Conservation (phyloP, 495 filamentous ascomycete genomes). For the Antarctomyces pellizariae region DNA sequence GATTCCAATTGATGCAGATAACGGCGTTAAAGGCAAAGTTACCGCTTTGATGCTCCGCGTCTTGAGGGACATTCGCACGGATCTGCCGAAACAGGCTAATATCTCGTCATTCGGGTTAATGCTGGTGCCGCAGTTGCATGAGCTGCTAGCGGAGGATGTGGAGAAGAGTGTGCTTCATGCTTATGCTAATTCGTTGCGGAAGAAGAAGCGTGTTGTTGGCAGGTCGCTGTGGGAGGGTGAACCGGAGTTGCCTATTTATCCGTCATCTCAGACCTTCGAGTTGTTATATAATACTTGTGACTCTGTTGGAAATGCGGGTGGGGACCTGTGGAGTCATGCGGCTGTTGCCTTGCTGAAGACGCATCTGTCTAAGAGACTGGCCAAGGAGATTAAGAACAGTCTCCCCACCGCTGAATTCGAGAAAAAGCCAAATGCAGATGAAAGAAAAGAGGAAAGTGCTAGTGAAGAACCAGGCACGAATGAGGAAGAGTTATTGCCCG, state of each 20-base stretch:
- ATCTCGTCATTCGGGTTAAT: conserved; percentile 21
- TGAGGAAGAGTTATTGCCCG: conserved; percentile 1
- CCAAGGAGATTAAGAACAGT: conserved; percentile 11
- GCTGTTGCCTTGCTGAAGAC: conserved; percentile 41
- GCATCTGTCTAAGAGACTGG: conserved; percentile 22
- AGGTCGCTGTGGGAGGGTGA: conserved; percentile 54
- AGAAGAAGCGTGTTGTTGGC: conserved; percentile 20
- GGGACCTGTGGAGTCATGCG: conserved; percentile 63
- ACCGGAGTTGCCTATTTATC: conserved; percentile 57
- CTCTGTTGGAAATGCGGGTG: conserved; percentile 44
- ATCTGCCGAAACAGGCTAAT: conserved; percentile 28
- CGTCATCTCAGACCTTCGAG: conserved; percentile 52
- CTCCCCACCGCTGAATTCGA: conserved; percentile 1
- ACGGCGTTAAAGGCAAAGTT: conserved; percentile 24
- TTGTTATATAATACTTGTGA: conserved; percentile 40
- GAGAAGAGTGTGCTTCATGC: conserved; percentile 13
- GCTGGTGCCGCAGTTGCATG: conserved; percentile 32
- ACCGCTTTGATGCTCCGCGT: conserved; percentile 52
- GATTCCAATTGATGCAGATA: conserved; percentile 21
- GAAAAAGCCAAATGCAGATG: conserved; percentile 1
- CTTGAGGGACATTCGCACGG: conserved; percentile 47
- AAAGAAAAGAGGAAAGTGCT: conserved; percentile 7
- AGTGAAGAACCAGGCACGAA: conserved; percentile 5
- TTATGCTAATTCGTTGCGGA: conserved; percentile 1
- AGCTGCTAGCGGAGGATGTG: conserved; percentile 25